Evolutionary conservation across 768 basidiomycete species (phyloP).

Genomic region (Tulasnella sp.): DNA sequence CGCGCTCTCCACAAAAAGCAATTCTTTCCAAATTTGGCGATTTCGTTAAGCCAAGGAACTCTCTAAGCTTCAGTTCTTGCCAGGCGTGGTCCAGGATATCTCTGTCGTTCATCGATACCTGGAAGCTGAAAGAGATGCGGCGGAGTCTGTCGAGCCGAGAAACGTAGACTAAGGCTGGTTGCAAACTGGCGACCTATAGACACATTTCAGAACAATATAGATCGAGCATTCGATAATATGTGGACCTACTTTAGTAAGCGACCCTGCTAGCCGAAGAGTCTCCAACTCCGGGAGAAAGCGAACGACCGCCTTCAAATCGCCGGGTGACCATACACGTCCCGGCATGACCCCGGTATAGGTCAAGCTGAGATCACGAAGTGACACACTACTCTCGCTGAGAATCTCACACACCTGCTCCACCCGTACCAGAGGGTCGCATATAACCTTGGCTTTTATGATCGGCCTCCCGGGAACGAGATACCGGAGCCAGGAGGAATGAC

Average conservation of each 20-base stretch:
- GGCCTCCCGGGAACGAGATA: background rate
- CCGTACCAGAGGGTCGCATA: background rate
- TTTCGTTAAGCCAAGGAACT: too few relatives aligned
- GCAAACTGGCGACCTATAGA: too few relatives aligned
- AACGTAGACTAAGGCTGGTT: too few relatives aligned
- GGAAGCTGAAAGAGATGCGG: too few relatives aligned
- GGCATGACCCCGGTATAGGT: background rate
- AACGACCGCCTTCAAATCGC: background rate
- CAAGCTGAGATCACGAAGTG: background rate
- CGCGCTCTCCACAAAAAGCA: too few relatives aligned
- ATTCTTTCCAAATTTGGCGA: too few relatives aligned
- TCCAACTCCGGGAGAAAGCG: background rate
- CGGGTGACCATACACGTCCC: background rate
- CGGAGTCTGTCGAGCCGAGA: too few relatives aligned
- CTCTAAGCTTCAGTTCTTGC: too few relatives aligned
- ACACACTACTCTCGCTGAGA: background rate
- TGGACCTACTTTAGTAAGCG: background rate
- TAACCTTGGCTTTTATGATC: background rate
- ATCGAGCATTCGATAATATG: background rate
- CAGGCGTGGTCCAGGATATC: too few relatives aligned
- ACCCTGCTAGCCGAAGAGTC: background rate
- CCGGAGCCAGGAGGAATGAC: background rate
- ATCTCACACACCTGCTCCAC: background rate
- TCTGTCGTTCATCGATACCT: too few relatives aligned
- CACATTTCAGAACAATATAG: background rate